Conservation (phyloP, 2,329 filamentous ascomycete genomes). For the Endoconidiophora polonica region DNA sequence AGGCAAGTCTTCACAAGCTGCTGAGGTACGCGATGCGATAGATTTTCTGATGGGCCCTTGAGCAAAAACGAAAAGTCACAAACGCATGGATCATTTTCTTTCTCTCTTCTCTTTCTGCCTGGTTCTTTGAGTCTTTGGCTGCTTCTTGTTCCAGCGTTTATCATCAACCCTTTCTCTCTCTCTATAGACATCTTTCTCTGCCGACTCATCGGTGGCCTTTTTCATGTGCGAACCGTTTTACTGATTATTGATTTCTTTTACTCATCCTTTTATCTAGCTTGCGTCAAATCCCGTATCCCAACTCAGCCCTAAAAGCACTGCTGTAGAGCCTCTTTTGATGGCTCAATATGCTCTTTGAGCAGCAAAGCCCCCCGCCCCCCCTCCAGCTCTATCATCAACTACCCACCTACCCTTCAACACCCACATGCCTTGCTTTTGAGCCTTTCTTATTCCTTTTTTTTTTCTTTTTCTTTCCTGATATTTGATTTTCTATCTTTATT, state of each 20-base stretch:
- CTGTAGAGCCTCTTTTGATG: slow-evolving; percentile 13
- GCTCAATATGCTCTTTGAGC: slow-evolving; percentile 43
- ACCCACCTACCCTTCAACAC: too few species aligned
- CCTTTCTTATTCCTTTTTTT: background rate
- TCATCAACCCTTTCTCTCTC: too few species aligned
- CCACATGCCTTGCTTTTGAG: too few species aligned
- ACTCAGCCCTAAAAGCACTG: slow-evolving; percentile 5
- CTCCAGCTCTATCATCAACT: background rate
- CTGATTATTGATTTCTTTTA: background rate
- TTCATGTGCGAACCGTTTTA: background rate
- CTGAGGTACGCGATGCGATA: slow-evolving; percentile 16
- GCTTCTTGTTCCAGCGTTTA: background rate
- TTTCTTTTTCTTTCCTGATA: background rate
- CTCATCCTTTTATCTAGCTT: background rate
- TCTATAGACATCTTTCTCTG: too few species aligned
- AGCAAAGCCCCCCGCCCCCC: slow-evolving; percentile 44
- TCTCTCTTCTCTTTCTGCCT: slow-evolving; percentile 4
- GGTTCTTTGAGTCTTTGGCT: slow-evolving; percentile 12
- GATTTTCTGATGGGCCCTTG: slow-evolving; percentile 35
- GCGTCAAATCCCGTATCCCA: slow-evolving; percentile 3
- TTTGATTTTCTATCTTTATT: background rate
- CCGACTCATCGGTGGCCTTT: background rate
- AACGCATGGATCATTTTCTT: slow-evolving; percentile 13
- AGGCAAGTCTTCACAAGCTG: background rate
- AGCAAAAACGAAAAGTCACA: slow-evolving; percentile 11